phyloP scores from a whole-genome alignment of 2,329 filamentous ascomycete genomes.

The Fusarium torreyae region DNA sequence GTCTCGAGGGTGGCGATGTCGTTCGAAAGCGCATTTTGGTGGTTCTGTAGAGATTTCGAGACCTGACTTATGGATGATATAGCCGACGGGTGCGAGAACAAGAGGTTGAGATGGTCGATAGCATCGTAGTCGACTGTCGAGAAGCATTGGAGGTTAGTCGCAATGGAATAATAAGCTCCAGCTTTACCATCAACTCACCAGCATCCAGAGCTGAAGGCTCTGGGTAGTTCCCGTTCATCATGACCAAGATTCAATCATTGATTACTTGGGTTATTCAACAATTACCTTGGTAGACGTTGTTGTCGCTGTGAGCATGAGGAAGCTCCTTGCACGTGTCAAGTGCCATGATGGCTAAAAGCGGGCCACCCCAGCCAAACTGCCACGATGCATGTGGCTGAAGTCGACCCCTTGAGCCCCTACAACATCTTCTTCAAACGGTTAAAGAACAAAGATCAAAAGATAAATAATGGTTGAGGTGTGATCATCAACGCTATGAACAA shows the following conservation, averaged over 20 bases:
- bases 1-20: conserved; percentile 82
- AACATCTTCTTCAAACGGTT: too few relatives aligned
- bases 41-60: conserved; percentile 78
- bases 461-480: conserved; percentile 16
- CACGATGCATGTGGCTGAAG: conserved; percentile 38
- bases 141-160: conserved; percentile 40
- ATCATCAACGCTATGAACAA: conserved; percentile 27
- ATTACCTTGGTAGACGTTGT: conserved; percentile 1
- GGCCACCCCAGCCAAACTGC: conserved; percentile 31
- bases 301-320: conserved; percentile 26
- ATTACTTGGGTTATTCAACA: conserved; percentile 15
- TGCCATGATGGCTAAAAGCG: conserved; percentile 50
- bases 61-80: conserved; percentile 83
- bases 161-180: conserved; percentile 24
- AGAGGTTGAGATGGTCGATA: conserved; percentile 90
- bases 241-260: conserved; percentile 24
- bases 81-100: conserved; percentile 92
- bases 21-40: conserved; percentile 86
- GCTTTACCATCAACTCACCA: conserved; percentile 54
- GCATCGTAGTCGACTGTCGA: conserved; percentile 84
- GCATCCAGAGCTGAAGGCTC: conserved; percentile 61
- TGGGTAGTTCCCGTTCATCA: conserved; percentile 59
- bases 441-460: not conserved
- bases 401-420: conserved; percentile 25
- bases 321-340: conserved; percentile 49